Evolutionary conservation across 2,329 filamentous ascomycete genomes (phyloP), one percentile per base, ranked within the genome.

Genomic region (Geosmithia flava): DNA sequence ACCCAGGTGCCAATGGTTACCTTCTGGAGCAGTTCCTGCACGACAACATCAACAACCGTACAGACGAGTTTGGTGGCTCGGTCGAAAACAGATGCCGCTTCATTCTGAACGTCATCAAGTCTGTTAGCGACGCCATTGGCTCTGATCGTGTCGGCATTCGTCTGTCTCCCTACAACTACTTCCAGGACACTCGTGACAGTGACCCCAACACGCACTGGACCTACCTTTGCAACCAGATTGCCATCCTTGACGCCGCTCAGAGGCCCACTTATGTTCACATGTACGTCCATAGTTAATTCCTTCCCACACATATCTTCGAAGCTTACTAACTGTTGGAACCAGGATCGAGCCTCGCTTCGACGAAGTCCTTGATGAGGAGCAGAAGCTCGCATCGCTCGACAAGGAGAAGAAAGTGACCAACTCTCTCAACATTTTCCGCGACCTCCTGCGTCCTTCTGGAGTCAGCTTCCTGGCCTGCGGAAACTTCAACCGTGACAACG

Each of bases 11-110:
- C 47, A 56, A 56, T 16, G 54, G 54, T 1, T 56, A 56, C 30
- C 48, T 56, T 2, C 41, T 55, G 43, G 53, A 78, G 47, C 76
- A 80, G 43, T 83, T 82, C 59, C 65, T 75, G 2, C 73, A 65
- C 0, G 56, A 59, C 43, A 51, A 51, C 0, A 49, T 59, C 7
- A 62, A 62, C 41, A 59, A 63, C 46, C 63, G 74, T 20, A 76
- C 69, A 1, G 74, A 77, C 55, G 54, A 63, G 46, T 76, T 74
- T 51, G 73, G 74, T 17, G 74, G 73, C 2, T 64, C 60, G 13
- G 63, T 75, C 47, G 66, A 71, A 51, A 75, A 75, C 53, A 60
- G 72, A 4, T 64, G 66, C 20, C 62, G 72, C 3, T 54, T 76
- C 8, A 62, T 69, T 15, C 53, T 72, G 10, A 72, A 76, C 50